Conservation (phyloP, 1,284 basidiomycete genomes). For the Ceratobasidium sp. region DNA sequence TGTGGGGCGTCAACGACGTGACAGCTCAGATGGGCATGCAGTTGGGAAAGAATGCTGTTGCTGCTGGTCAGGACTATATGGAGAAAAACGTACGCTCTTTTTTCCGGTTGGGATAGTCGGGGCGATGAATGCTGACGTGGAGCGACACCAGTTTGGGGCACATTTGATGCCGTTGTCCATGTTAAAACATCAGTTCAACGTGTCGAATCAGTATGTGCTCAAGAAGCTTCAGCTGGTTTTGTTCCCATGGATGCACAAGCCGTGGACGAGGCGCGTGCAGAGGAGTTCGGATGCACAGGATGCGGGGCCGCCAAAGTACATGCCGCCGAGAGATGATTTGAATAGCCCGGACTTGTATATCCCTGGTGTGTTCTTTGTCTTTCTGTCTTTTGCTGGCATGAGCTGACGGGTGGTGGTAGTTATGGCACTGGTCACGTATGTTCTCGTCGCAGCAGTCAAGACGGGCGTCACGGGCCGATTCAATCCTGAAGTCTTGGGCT, state of each 20-base stretch:
- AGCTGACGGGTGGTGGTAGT: conserved; percentile 56
- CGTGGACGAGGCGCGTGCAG: conserved; percentile 74
- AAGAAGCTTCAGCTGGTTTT: conserved; percentile 89
- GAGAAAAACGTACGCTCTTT: conserved; percentile 81
- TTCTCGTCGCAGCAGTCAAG: conserved; percentile 85
- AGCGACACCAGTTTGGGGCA: conserved; percentile 72
- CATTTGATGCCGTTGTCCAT: conserved; percentile 74
- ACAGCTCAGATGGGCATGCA: conserved; percentile 98
- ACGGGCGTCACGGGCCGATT: conserved; percentile 86
- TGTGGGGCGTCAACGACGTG: conserved; percentile 87
- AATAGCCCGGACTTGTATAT: conserved; percentile 98
- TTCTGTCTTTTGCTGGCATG: conserved; percentile 4
- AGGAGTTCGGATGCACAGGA: conserved; percentile 66
- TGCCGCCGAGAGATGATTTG: conserved; percentile 90
- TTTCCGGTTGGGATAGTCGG: not conserved
- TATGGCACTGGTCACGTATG: conserved; percentile 97
- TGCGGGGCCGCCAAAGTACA: conserved; percentile 66
- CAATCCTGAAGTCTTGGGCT: conserved; percentile 89
- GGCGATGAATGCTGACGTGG: not conserved
- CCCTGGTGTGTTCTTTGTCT: conserved; percentile 68
- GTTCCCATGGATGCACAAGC: conserved; percentile 93
- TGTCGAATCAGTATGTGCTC: conserved; percentile 95
- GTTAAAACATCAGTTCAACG: conserved; percentile 95
- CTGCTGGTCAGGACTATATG: conserved; percentile 94
- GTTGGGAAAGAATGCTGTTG: conserved; percentile 89